A percentile compares a stretch with the other conserved stretches of the same genome.
These are phyloP conservation scores for Aspergillus saccharolyticus DNA, from an alignment of 495 filamentous ascomycete genomes.

Conservation along the genomic window DNA sequence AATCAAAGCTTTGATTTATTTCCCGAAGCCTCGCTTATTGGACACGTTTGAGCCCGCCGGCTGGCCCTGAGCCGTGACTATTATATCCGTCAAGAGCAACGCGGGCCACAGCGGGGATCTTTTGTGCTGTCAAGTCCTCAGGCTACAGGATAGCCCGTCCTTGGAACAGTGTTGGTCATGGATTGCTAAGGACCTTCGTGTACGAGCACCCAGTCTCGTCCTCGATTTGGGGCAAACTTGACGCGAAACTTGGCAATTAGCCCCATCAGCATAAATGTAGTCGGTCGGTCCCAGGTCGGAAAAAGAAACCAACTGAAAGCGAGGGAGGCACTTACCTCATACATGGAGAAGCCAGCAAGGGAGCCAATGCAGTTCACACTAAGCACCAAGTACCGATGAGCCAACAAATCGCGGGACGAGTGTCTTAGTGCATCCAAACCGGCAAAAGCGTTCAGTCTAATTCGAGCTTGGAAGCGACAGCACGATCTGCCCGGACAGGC, in stretches of 20 bases:
- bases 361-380: conserved; percentile 13
- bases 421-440: conserved; percentile 1
- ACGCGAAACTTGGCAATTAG: background rate
- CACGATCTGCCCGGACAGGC: conserved; percentile 23
- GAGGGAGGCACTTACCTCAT: conserved; percentile 31
- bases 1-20: background rate
- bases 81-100: background rate
- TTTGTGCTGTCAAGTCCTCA: background rate
- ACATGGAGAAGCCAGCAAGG: conserved; percentile 35
- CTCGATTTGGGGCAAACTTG: background rate
- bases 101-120: conserved; percentile 7
- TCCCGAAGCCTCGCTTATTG: background rate
- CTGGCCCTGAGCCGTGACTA: conserved; percentile 5
- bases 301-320: background rate
- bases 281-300: background rate
- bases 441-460: conserved; percentile 22
- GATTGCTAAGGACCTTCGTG: background rate
- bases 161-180: background rate
- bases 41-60: background rate
- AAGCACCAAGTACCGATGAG: too few species aligned
- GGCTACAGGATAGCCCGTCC: background rate
- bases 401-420: background rate
- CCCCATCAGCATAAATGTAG: background rate
- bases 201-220: background rate
- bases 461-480: conserved; percentile 18